These are phyloP conservation scores for Microsporum audouinii DNA, from an alignment of 2,329 filamentous ascomycete species.

Conservation along the genomic window DNA sequence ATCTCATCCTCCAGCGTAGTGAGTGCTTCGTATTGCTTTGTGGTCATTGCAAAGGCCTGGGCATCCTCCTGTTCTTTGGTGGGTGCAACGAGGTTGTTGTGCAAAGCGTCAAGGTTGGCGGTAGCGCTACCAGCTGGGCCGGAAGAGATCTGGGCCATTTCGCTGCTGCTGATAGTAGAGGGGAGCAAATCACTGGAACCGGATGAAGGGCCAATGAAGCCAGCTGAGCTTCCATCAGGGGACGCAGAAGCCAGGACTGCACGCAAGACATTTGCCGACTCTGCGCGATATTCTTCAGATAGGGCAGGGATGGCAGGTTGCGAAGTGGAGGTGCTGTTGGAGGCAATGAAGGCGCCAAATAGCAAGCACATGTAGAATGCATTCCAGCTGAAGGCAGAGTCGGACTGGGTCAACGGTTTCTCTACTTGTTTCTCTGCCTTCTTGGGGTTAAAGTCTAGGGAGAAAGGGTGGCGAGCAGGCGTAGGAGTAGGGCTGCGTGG, in stretches of 20 bases:
- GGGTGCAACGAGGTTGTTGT: constrained; percentile 58
- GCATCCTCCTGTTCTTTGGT: constrained; percentile 78
- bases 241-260: constrained; percentile 33
- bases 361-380: constrained; percentile 90
- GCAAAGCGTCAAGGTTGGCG: constrained; percentile 50
- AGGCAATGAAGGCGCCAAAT: constrained; percentile 90
- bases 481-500: constrained; percentile 15
- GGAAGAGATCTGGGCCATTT: constrained; percentile 31
- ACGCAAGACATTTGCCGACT: constrained; percentile 38
- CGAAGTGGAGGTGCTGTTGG: constrained; percentile 57
- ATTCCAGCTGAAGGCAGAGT: constrained; percentile 56
- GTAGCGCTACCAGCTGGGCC: constrained; percentile 16
- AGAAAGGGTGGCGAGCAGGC: constrained; percentile 25
- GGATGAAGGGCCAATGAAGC: constrained; percentile 29
- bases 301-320: constrained; percentile 44
- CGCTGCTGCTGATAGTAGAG: constrained; percentile 27
- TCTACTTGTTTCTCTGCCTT: constrained; percentile 29
- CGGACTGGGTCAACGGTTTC: constrained; percentile 37
- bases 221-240: constrained; percentile 40
- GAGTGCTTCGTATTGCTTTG: constrained; percentile 79
- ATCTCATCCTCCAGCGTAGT: constrained; percentile 52
- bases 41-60: constrained; percentile 74
- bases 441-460: constrained; percentile 30
- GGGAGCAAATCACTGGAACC: constrained; percentile 18
- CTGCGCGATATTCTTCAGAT: constrained; percentile 37